Conservation (phyloP, 2,329 filamentous ascomycete species). For the Pezicula radicicola region DNA sequence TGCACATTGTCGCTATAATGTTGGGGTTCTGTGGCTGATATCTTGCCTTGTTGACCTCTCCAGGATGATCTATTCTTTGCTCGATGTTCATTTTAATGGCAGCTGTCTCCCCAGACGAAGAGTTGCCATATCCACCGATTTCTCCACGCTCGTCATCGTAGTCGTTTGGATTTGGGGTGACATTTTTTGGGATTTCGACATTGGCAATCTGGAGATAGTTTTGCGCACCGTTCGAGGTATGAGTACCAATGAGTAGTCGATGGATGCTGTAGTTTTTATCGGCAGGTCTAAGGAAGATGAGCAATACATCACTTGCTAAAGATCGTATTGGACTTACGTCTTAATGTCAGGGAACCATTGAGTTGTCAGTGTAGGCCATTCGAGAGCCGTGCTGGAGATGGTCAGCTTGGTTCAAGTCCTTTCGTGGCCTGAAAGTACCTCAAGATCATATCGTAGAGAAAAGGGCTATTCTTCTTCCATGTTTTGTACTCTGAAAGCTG, state of each 20-base stretch:
- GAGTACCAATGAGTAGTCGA: slow-evolving; percentile 87
- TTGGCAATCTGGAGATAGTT: slow-evolving; percentile 96
- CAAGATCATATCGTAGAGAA: slow-evolving; percentile 96
- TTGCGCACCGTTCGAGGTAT: slow-evolving; percentile 79
- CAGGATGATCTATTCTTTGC: slow-evolving; percentile 94
- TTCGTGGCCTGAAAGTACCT: slow-evolving; percentile 45
- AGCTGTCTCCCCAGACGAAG: slow-evolving; percentile 61
- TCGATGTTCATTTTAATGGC: slow-evolving; percentile 86
- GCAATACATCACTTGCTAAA: slow-evolving; percentile 1
- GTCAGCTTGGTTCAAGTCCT: slow-evolving; percentile 8
- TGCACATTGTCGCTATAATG: slow-evolving; percentile 89
- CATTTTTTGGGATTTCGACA: slow-evolving; percentile 83
- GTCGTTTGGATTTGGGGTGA: slow-evolving; percentile 71
- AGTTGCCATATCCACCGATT: slow-evolving; percentile 86
- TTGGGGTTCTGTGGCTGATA: slow-evolving; percentile 98
- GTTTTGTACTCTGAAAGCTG: slow-evolving; percentile 83
- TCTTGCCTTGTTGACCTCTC: slow-evolving; percentile 96
- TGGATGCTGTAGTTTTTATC: slow-evolving; percentile 87
- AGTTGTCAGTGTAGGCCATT: slow-evolving; percentile 95
- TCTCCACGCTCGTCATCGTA: slow-evolving; percentile 92
- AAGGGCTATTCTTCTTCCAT: slow-evolving; percentile 99
- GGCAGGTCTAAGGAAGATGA: slow-evolving; percentile 49
- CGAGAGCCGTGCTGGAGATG: slow-evolving; percentile 70
- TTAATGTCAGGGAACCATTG: slow-evolving; percentile 98
- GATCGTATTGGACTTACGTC: slow-evolving; percentile 44